Evolutionary conservation across 768 basidiomycete species (phyloP), one percentile per base, ranked within the genome.

Genomic region (Hygrophorus russula): DNA sequence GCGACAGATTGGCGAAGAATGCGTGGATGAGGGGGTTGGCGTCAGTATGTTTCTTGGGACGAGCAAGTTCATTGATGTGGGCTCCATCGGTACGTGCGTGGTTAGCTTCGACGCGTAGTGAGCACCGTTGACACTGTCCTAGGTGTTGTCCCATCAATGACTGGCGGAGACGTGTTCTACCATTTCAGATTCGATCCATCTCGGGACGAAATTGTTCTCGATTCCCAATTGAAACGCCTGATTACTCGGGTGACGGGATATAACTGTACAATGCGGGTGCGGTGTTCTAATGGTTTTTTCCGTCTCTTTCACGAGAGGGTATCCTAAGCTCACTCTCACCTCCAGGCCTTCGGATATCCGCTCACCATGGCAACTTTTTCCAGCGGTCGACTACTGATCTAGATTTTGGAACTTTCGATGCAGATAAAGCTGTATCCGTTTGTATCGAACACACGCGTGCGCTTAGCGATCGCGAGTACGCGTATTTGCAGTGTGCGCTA

Each of bases 81-180:
- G 81, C 4, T 88, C 85, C 4, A 78, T 99, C 42, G 86, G 88
- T 77, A 51, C 29, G 73, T 55, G 1, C 14, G 27, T 35, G 5
- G 27, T 46, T 38, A 32, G 45, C 27, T 45, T 31, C 8, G 18
- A 37, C 41, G 15, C 40, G 15, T 4, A 24, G 12, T 24, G 34
- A 11, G 15, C 5, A 8, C 15, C 27, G 32, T 41, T 45, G 24
- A 33, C 53, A 37, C 49, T 40, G 37, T 28, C 12, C n/a, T 30
- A 81, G 85, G 83, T 34, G 61, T 70, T 3, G 70, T 92, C 5
- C 57, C 83, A 0, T 78, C 78, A 0, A 57, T 78, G 9, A 90
- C 89, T 5, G 96, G 96, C 11, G 96, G 96, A 14, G 89, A 92
- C 45, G 53, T 94, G 1, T 93, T 84, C 62, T 94, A 82, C 66